Evolutionary conservation across 2,329 filamentous ascomycete genomes (phyloP), one percentile per base, ranked within the genome.

Genomic region (Colletotrichum sp.): DNA sequence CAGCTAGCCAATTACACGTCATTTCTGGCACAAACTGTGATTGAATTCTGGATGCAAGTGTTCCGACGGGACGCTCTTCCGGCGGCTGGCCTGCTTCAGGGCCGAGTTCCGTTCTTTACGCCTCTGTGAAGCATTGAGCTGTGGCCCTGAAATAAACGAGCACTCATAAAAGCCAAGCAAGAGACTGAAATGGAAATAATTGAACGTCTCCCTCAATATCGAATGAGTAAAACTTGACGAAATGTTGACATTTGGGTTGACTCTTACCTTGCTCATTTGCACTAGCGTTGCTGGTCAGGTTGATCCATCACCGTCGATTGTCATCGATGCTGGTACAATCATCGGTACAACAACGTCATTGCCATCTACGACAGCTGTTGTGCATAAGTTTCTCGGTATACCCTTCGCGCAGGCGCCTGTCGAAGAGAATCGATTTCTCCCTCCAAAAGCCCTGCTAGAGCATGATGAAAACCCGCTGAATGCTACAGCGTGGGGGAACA

Each of bases 381-480:
- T 84, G 24, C 80, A 80, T 26, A 79, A 80, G 12, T 84, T 81
- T 24, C 80, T 84, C 6, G 83, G 82, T 0, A 81, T 84, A 12
- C 83, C 82, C 13, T 84, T 81, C 21, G 83, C 78, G 3, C 78
- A 78, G 16, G 70, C 79, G 3, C 80, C 83, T 2, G 39, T 81
- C 16, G 8, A n/a, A 21, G 57, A 69, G 3, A 63, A 26, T n/a
- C 55, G 71, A 8, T 74, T 74, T n/a, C 57, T 57, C 9, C 57
- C 66, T 8, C 65, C 66, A 13, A 6, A 55, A 7, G 5, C 64
- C 5, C 16, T 64, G 10, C 3, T 18, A 3, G 18, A 36, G 7
- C 67, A 69, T 21, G 18, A 9, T 15, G 28, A 69, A 21, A 64
- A 8, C 28, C 55, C 55, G n/a, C 12, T 70, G 13, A 59, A 55